These are phyloP conservation scores for Elongisporangium anandrum DNA, from an alignment of 352 stramenopile species.

Conservation along the genomic window DNA sequence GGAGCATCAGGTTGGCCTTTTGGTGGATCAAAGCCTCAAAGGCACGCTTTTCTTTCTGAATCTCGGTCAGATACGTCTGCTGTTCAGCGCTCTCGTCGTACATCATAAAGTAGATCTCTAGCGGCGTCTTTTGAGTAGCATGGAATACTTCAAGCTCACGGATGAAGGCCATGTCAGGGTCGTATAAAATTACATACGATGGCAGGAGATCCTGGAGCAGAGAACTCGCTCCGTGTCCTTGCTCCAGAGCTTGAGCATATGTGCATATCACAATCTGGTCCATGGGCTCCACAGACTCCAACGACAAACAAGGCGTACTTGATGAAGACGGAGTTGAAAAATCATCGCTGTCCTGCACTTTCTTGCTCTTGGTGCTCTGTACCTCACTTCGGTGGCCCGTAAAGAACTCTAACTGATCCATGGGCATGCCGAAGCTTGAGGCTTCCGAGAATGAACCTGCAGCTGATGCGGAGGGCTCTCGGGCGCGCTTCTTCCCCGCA, in stretches of 20 bases:
- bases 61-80: slow-evolving; percentile 92
- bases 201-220: slow-evolving; percentile 91
- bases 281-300: slow-evolving; percentile 42
- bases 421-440: slow-evolving; percentile 69
- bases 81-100: slow-evolving; percentile 96
- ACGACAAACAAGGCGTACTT: slow-evolving; percentile 30
- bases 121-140: slow-evolving; percentile 32
- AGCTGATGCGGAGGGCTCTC: neutral
- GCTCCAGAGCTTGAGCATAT: slow-evolving; percentile 69
- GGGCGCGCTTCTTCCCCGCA: slow-evolving; percentile 15
- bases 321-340: slow-evolving; percentile 12
- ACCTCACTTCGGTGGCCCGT: slow-evolving; percentile 13
- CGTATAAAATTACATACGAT: slow-evolving; percentile 92
- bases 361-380: slow-evolving; percentile 11
- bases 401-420: slow-evolving; percentile 60
- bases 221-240: slow-evolving; percentile 47
- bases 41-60: slow-evolving; percentile 94
- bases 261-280: slow-evolving; percentile 71
- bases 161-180: slow-evolving; percentile 94
- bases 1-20: slow-evolving; percentile 90
- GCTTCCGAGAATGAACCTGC: slow-evolving; percentile 26
- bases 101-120: slow-evolving; percentile 95
- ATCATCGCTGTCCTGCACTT: slow-evolving; percentile 19
- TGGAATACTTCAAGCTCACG: slow-evolving; percentile 94
- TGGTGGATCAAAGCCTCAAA: slow-evolving; percentile 97